These are phyloP conservation scores for Lineolata rhizophorae DNA, from an alignment of 495 filamentous ascomycete genomes.

Conservation along the genomic window DNA sequence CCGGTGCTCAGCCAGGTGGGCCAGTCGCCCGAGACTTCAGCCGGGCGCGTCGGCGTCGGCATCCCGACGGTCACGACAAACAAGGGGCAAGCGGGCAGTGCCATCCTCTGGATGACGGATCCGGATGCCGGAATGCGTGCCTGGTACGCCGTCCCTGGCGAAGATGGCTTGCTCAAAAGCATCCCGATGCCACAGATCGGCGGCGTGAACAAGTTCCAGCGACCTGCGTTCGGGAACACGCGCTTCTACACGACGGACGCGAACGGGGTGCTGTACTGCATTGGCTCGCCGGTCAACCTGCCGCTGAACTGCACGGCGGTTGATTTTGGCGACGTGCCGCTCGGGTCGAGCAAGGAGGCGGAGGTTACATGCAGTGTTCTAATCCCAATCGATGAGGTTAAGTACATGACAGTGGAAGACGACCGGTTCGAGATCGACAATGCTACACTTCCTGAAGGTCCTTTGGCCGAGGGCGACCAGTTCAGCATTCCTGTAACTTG, in stretches of 20 bases:
- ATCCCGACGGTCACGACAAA: constrained; percentile 20
- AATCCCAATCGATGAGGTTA: too few species aligned
- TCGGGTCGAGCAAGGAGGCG: constrained; percentile 12
- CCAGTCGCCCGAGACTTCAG: constrained; percentile 14
- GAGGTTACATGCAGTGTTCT: too few species aligned
- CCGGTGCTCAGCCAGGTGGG: constrained; percentile 20
- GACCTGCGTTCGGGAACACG: constrained; percentile 26
- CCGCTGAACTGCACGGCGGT: constrained; percentile 13
- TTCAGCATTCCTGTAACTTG: too few species aligned
- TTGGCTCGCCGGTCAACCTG: constrained; percentile 14
- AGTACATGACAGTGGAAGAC: too few species aligned
- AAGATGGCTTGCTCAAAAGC: constrained; percentile 17
- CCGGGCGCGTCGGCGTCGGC: constrained; percentile 21
- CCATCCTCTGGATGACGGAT: constrained; percentile 20
- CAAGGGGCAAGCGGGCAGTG: constrained; percentile 20
- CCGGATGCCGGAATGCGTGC: constrained; percentile 17
- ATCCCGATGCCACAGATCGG: constrained; percentile 20
- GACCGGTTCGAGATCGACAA: too few species aligned
- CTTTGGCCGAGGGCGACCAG: too few species aligned
- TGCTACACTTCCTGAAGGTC: too few species aligned
- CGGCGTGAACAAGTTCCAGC: constrained; percentile 24
- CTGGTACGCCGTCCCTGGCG: constrained; percentile 18
- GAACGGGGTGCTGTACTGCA: constrained; percentile 18
- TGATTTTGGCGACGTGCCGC: constrained; percentile 22
- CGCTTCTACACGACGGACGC: constrained; percentile 21